phyloP scores from a whole-genome alignment of 805 yeast species.

The Scheffersomyces coipomensis region DNA sequence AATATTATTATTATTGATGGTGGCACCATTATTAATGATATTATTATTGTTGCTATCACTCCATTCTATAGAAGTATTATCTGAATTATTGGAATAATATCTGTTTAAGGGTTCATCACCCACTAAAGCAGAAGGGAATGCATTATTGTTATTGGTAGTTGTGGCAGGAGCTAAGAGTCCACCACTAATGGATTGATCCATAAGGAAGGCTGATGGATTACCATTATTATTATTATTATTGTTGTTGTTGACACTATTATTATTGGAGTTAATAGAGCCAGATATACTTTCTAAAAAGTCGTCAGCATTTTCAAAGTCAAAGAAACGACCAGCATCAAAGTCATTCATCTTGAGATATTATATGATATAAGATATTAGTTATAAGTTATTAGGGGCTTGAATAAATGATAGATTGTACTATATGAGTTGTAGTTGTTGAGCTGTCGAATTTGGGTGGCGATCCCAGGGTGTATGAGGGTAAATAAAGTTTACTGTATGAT shows the following conservation, averaged over 20 bases:
- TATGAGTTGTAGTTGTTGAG: no score
- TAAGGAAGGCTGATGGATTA: no score
- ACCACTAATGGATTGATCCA: not conserved
- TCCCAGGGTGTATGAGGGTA: no score
- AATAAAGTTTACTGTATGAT: no score
- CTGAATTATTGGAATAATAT: slow-evolving; percentile 1
- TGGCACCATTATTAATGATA: not conserved
- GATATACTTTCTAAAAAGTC: slow-evolving; percentile 25
- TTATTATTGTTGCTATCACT: not conserved
- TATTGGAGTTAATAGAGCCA: slow-evolving; percentile 15
- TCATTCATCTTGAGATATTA: no score
- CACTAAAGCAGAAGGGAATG: slow-evolving; percentile 9
- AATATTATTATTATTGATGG: not conserved
- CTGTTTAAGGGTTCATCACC: slow-evolving; percentile 12
- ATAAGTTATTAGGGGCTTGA: no score
- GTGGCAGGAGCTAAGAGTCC: not conserved
- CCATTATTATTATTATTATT: slow-evolving; percentile 5
- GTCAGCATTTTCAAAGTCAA: slow-evolving; percentile 29
- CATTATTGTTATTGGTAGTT: not conserved
- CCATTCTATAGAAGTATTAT: slow-evolving; percentile 1
- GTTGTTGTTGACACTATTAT: slow-evolving; percentile 2
- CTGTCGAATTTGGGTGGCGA: no score
- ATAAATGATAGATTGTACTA: no score
- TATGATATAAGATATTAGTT: no score
- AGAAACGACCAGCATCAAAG: slow-evolving; percentile 5